Percentiles rank a stretch among this genome's conserved stretches.
Conservation (phyloP, 1,139 yeast species). For the Saccharomycopsis hybrid region DNA sequence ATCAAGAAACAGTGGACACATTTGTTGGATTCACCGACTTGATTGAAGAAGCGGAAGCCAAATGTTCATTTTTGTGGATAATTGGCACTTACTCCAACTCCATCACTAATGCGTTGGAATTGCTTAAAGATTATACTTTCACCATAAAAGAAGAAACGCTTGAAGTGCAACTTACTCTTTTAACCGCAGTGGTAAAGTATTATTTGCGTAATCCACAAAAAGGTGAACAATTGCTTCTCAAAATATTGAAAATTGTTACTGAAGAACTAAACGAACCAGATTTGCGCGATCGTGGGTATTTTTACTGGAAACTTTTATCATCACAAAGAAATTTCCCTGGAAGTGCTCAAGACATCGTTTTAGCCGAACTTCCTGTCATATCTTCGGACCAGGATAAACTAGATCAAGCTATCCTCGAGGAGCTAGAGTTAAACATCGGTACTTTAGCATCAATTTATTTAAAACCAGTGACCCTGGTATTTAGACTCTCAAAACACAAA, state of each 20-base stretch:
- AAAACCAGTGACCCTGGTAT: conserved; percentile 75
- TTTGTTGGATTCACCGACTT: conserved; percentile 35
- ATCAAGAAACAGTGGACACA: conserved; percentile 22
- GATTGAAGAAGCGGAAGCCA: conserved; percentile 73
- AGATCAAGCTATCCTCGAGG: conserved; percentile 68
- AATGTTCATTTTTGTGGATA: conserved; percentile 77
- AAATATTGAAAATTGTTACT: conserved; percentile 62
- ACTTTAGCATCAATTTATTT: conserved; percentile 76
- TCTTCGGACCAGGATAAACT: conserved; percentile 63
- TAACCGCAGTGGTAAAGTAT: conserved; percentile 70
- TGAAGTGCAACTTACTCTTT: conserved; percentile 67
- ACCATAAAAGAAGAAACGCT: conserved; percentile 54
- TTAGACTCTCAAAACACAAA: conserved; percentile 56
- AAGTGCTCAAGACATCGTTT: conserved; percentile 44
- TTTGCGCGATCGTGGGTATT: conserved; percentile 74
- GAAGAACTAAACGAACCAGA: conserved; percentile 78
- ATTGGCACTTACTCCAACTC: conserved; percentile 62
- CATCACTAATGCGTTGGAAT: conserved; percentile 40
- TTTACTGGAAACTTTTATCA: conserved; percentile 79
- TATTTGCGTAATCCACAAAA: conserved; percentile 51
- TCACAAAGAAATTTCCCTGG: conserved; percentile 35
- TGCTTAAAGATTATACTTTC: conserved; percentile 41
- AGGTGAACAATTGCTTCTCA: conserved; percentile 54
- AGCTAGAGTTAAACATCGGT: conserved; percentile 77
- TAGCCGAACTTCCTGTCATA: conserved; percentile 57